A percentile compares a stretch with the other conserved stretches of the same genome.
Evolutionary conservation across 2,329 filamentous ascomycete genomes (phyloP).

Genomic region (Aspergillus sp.): DNA sequence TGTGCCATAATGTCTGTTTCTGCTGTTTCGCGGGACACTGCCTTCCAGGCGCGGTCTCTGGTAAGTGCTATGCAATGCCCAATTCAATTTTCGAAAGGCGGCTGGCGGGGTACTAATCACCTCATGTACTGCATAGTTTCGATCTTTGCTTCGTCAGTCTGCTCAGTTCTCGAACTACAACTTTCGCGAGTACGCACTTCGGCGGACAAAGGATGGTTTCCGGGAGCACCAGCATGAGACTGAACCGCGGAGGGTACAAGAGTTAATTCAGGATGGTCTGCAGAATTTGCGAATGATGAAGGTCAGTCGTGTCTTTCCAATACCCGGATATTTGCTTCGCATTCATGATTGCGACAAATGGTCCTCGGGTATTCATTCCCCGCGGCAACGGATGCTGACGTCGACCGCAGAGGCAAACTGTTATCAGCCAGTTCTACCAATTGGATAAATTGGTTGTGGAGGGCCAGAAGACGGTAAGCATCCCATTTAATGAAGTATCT

Average conservation of each 20-base stretch:
- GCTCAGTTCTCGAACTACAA: conserved; percentile 92
- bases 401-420: conserved; percentile 78
- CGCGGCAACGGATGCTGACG: conserved; percentile 33
- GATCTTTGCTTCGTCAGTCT: conserved; percentile 83
- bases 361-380: neutral
- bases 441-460: conserved; percentile 90
- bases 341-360: neutral
- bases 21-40: conserved; percentile 41
- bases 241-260: conserved; percentile 77
- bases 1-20: conserved; percentile 44
- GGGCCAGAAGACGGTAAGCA: conserved; percentile 71
- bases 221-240: conserved; percentile 71
- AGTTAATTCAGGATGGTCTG: conserved; percentile 83
- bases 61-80: conserved; percentile 28
- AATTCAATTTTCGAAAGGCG: neutral
- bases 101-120: neutral
- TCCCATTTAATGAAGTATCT: neutral
- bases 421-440: conserved; percentile 93
- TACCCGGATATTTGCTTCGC: neutral
- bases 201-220: conserved; percentile 88
- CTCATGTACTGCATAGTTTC: conserved; percentile 65
- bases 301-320: conserved; percentile 44
- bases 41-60: conserved; percentile 49
- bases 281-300: conserved; percentile 87
- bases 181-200: conserved; percentile 93